Evolutionary conservation across 306 rosid species (phyloP).

Genomic region (Prinsepia uniflora): DNA sequence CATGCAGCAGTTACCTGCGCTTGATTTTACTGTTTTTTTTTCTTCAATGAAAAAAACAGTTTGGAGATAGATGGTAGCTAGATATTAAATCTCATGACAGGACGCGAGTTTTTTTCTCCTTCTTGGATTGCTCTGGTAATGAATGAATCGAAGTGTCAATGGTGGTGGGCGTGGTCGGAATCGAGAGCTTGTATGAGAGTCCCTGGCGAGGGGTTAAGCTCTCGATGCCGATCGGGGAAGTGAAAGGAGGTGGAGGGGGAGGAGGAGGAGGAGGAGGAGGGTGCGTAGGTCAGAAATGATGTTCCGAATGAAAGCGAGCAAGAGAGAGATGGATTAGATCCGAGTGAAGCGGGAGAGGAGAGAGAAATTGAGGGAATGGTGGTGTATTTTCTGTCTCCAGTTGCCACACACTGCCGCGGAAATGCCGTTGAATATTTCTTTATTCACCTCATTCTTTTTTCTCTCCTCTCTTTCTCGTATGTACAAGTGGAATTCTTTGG

Average conservation of each 20-base stretch:
- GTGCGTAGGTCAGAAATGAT: background rate
- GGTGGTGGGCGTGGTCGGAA: slow-evolving; percentile 15
- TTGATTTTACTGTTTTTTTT: background rate
- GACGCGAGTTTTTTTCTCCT: background rate
- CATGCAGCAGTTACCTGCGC: background rate
- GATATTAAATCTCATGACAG: background rate
- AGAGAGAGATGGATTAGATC: background rate
- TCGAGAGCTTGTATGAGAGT: slow-evolving; percentile 30
- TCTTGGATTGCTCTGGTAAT: background rate
- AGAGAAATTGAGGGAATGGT: background rate
- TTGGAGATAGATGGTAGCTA: background rate
- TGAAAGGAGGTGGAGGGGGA: background rate
- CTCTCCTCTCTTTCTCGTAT: background rate
- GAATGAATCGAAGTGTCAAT: background rate
- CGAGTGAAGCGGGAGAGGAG: slow-evolving; percentile 6
- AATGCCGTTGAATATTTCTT: background rate
- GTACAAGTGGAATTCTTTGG: background rate
- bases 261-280: background rate
- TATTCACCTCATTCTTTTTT: too few relatives aligned
- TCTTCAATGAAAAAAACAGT: background rate
- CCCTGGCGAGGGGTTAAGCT: slow-evolving; percentile 11
- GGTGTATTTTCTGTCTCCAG: background rate
- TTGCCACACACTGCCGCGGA: background rate
- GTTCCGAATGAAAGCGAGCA: background rate
- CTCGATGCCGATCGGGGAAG: slow-evolving; percentile 30